phyloP scores from a whole-genome alignment of 148 eudicot genomes.

The Heliosperma pusillum region DNA sequence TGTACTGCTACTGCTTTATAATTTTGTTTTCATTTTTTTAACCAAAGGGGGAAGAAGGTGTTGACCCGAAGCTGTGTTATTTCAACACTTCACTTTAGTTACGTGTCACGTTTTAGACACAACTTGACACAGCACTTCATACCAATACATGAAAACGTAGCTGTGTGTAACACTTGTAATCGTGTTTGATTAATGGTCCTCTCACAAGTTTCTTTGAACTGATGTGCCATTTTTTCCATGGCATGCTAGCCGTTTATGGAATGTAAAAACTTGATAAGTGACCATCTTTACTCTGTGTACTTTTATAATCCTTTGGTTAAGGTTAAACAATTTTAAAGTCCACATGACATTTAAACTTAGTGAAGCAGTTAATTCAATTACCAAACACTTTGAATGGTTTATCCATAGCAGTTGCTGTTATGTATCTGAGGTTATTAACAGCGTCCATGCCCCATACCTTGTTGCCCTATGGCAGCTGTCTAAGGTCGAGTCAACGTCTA shows the following conservation, averaged over 20 bases:
- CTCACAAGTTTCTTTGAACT: constrained; percentile 10
- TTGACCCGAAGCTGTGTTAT: neutral
- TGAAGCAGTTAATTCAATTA: constrained; percentile 13
- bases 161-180: neutral
- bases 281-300: neutral
- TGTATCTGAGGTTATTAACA: neutral
- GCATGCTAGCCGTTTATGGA: neutral
- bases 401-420: neutral
- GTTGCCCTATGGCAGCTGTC: constrained; percentile 26
- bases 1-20: constrained; percentile 13
- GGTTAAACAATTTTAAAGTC: neutral
- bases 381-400: neutral
- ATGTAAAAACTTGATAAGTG: neutral
- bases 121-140: neutral
- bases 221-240: constrained; percentile 5
- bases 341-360: neutral
- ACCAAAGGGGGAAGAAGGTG: neutral
- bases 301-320: constrained; percentile 1
- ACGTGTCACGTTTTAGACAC: neutral
- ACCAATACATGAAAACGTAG: neutral
- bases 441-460: neutral
- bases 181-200: neutral
- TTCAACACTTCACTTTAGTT: constrained; percentile 3
- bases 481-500: constrained; percentile 29
- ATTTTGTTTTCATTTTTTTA: neutral